Base-by-base conservation (phyloP, 2,329 filamentous ascomycete species). In the Alternaria hordeiaustralica region DNA sequence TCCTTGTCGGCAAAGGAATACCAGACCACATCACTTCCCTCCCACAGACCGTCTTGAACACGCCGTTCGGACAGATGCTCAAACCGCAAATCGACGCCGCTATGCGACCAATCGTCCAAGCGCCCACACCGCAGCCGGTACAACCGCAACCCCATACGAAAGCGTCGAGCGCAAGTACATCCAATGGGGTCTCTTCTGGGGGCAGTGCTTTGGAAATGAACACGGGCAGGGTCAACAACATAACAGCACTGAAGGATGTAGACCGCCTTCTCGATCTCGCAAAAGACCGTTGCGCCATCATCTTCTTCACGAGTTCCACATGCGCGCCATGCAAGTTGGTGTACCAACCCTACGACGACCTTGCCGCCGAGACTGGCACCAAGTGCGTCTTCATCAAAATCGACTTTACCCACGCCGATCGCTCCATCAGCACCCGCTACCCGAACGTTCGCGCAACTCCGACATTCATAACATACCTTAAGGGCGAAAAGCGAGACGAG, bases 281-380 rank as follows among this genome's bases (percentile, higher is more conserved):
- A 0, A 84, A 84, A 26, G 84, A 86, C 6, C 89, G 91, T 1
- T 93, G 90, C 64, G 92, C 92, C 0, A 87, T 95, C 41, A 86
- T 97, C 60, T 97, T 97, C 84, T 98, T 98, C 82, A 97, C 95
- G 0, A 97, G 93, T 4, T 88, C 91, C 3, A 96, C 90, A 3
- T 97, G 94, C 75, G 87, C 89, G 1, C 94, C 94, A 0, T 97
- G 95, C 85, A 95, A 92, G 78, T 81, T 88, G 15, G 86, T 95
- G 3, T 96, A 97, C 72, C 93, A 94, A 1, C 81, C 90, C 0
- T 98, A 93, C 73, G 91, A 96, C 64, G 85, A 92, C 67, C 84
- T 97, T 1, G 94, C 94, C 2, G 87, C 87, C 25, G 91, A 96
- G 75, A 85, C 90, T 26, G 90, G 87, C 1, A 82, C 87, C 30